Evolutionary conservation across 1,139 yeast species (phyloP), one percentile per base, ranked within the genome.

Genomic region (Taiozyma onychis): DNA sequence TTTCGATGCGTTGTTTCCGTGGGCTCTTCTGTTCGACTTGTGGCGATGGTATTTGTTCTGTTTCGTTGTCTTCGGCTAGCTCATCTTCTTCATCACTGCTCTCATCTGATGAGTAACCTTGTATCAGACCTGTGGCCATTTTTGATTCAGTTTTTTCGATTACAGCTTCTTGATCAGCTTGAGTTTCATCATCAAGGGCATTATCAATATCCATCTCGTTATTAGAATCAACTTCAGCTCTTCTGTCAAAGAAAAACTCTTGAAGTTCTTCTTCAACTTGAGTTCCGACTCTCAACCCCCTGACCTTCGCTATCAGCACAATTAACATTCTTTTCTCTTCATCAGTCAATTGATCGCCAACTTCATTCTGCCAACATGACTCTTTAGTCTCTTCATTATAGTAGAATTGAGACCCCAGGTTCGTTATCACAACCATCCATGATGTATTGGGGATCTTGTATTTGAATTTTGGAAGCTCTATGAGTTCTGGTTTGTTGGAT

Each of bases 381-480:
- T 59, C 57, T 8, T 57, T 57, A 1, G 71, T 63, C 4, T 48
- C 54, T 3, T 45, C 47, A 54, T 77, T 69, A 52, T 72, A 67
- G 44, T 72, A 77, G 59, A 74, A 78, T 56, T 76, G 72, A 5
- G 69, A 55, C 0, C 84, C 85, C 2, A 67, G 63, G 26, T 64
- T 64, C 14, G 76, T 67, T 24, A 79, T 68, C 1, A 78, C 67
- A 43, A 78, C 54, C 8, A 59, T 46, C 83, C 83, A 78, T 11
- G 56, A 62, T 28, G 54, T 48, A 21, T 59, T 46, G 7, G 57
- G 59, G 10, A 59, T 16, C 46, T 59, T 55, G 43, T 57, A 45
- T 16, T 37, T 21, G n/a, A 37, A 30, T 6, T 27, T 43, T 13
- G 9, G 24, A 6, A 39, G 18, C 18, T 28, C 44, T 24, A 13